A percentile compares a stretch with the other conserved stretches of the same genome.
Conservation (phyloP, 768 basidiomycete genomes). For the Boletellus ananiceps region DNA sequence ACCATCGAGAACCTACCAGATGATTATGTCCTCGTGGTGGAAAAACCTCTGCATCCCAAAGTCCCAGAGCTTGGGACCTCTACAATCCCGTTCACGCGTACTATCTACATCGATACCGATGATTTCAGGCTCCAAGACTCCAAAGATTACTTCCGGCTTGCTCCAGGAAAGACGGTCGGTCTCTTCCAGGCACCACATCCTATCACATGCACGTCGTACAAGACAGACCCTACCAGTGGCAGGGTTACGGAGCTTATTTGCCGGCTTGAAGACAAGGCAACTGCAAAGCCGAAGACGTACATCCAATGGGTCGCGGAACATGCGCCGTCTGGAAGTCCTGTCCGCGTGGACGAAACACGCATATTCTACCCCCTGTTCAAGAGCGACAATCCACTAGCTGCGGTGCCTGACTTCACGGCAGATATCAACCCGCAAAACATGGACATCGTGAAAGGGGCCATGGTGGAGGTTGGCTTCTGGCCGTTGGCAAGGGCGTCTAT, state of each 20-base stretch:
- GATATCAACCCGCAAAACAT: constrained; percentile 84
- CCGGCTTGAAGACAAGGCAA: constrained; percentile 65
- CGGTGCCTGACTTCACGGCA: constrained; percentile 67
- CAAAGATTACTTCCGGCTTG: constrained; percentile 94
- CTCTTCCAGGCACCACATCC: constrained; percentile 90
- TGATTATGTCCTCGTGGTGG: constrained; percentile 75
- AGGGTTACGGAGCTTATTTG: constrained; percentile 76
- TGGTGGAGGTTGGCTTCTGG: constrained; percentile 91
- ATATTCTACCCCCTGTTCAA: constrained; percentile 94
- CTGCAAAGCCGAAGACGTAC: constrained; percentile 85
- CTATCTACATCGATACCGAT: constrained; percentile 86
- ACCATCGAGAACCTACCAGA: constrained; percentile 88
- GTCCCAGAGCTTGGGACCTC: constrained; percentile 81
- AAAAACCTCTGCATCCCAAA: constrained; percentile 94
- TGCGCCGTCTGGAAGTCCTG: constrained; percentile 70
- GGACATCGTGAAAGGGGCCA: constrained; percentile 71
- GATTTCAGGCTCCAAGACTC: constrained; percentile 93
- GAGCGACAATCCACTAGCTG: constrained; percentile 77
- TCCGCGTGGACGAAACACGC: constrained; percentile 82
- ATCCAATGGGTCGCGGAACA: constrained; percentile 98
- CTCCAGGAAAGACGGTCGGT: constrained; percentile 96
- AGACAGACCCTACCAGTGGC: constrained; percentile 66
- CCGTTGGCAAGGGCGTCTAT: constrained; percentile 66
- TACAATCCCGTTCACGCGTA: constrained; percentile 79
- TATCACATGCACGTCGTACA: constrained; percentile 89